These are phyloP conservation scores for Tephrocybe sp. DNA, from an alignment of 768 basidiomycete genomes.

Conservation along the genomic window DNA sequence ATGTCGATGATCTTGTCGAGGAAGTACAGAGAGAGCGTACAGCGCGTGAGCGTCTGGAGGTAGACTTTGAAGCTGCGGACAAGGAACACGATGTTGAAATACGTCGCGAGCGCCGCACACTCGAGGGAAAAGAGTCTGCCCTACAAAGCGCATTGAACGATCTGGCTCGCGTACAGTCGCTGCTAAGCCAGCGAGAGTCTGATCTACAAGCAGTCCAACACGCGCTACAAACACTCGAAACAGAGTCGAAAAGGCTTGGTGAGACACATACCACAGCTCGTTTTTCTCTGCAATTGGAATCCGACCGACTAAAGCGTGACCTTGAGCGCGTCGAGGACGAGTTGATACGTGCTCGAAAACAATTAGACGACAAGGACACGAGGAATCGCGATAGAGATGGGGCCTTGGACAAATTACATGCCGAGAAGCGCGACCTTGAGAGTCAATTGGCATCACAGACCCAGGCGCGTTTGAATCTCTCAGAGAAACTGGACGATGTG, in stretches of 20 bases:
- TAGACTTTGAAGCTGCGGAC: conserved; percentile 54
- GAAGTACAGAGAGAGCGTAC: conserved; percentile 60
- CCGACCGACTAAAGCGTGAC: conserved; percentile 84
- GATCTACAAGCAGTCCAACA: conserved; percentile 75
- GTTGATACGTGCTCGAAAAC: conserved; percentile 63
- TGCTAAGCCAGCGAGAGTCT: conserved; percentile 68
- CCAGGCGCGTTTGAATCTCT: conserved; percentile 80
- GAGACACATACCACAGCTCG: conserved; percentile 81
- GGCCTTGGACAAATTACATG: conserved; percentile 70
- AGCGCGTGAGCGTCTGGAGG: conserved; percentile 50
- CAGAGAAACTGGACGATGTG: conserved; percentile 83
- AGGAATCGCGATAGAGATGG: conserved; percentile 68
- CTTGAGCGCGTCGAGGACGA: conserved; percentile 79
- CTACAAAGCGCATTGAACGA: conserved; percentile 62
- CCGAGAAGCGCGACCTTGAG: conserved; percentile 78
- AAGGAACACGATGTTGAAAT: conserved; percentile 61
- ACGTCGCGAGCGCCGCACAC: conserved; percentile 55
- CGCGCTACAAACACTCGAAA: conserved; percentile 68
- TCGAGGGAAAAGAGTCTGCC: conserved; percentile 71
- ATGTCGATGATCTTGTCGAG: conserved; percentile 68
- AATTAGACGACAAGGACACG: conserved; percentile 65
- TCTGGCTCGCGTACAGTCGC: conserved; percentile 57
- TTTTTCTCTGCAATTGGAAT: conserved; percentile 86
- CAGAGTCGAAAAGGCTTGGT: conserved; percentile 75
- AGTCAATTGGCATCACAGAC: conserved; percentile 80